Base-by-base conservation (phyloP, 2,329 filamentous ascomycete species). In the Clarireedia monteithiana region DNA sequence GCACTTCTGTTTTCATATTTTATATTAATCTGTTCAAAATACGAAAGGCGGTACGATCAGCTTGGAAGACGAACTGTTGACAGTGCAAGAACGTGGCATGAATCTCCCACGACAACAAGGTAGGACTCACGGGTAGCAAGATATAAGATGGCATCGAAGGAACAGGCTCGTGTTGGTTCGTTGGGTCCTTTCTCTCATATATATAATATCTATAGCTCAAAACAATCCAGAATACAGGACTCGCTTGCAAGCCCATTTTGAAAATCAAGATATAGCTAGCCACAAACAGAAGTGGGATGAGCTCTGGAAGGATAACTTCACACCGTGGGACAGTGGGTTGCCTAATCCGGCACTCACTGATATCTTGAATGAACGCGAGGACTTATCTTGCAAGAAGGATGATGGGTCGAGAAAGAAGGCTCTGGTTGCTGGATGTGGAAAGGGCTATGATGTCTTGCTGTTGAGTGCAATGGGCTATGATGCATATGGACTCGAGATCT, bases 371-470 rank as follows among this genome's bases (percentile, higher is more conserved):
- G 71, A 76, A 58, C 72, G 75, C 1, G 63, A 70, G 12, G 74
- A 77, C 56, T 71, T 80, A 51, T 23, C n/a, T 6, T 17, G 26
- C 24, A 50, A 51, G n/a, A 48, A 55, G 20, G 17, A 40, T 40
- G 48, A 51, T 46, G 15, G 58, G 55, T 70, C 27, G 64, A 73
- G 69, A 55, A 62, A 72, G 54, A 80, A 79, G 63, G 89, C 85
- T 1, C 74, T 95, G 7, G 86, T 95, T 0, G 88, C 90, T 0
- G 90, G 89, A 5, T 95, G 90, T 70, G 91, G 90, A 0, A 80
- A 81, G 48, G 91, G 90, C 5, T 86, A 94, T 66, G 91, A 95
- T 72, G 87, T 90, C 1, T 75, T 89, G 9, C 75, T 95, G 39
- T 77, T 95, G 46, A 81, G 84, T 50, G 81, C 82, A 9, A 82